Conservation (phyloP, 2,329 filamentous ascomycete genomes). For the Xylaria polymorpha region DNA sequence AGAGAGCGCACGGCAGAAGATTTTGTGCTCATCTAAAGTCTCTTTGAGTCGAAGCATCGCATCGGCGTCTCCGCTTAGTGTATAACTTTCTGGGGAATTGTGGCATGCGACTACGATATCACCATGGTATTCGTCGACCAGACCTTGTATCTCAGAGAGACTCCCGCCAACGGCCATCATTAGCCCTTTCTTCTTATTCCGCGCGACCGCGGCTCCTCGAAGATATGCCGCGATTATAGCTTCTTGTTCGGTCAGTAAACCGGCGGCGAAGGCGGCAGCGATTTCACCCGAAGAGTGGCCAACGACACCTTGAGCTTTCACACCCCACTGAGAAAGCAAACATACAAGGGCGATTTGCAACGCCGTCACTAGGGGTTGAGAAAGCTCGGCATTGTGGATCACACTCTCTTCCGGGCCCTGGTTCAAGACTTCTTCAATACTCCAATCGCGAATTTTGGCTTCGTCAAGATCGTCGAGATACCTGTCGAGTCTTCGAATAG, state of each 20-base stretch:
- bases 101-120: conserved; percentile 27
- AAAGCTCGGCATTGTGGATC: conserved; percentile 37
- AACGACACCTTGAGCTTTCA: conserved; percentile 44
- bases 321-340: conserved; percentile 42
- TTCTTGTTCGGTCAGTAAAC: conserved; percentile 40
- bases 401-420: conserved; percentile 20
- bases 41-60: conserved; percentile 13
- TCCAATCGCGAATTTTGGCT: background rate
- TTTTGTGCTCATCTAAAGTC: background rate
- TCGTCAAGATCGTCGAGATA: conserved; percentile 25
- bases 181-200: background rate
- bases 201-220: conserved; percentile 32
- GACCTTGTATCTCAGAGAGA: background rate
- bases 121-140: background rate
- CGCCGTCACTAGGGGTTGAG: conserved; percentile 38
- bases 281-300: conserved; percentile 54
- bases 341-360: conserved; percentile 46
- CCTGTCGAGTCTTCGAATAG: conserved; percentile 13
- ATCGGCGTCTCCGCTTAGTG: conserved; percentile 25
- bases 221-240: conserved; percentile 44
- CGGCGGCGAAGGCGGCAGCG: conserved; percentile 41
- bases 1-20: conserved; percentile 20
- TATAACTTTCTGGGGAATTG: conserved; percentile 28
- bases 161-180: conserved; percentile 24
- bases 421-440: conserved; percentile 24